Evolutionary conservation across 768 basidiomycete species (phyloP).

Genomic region (Boletus rubroflammeus): DNA sequence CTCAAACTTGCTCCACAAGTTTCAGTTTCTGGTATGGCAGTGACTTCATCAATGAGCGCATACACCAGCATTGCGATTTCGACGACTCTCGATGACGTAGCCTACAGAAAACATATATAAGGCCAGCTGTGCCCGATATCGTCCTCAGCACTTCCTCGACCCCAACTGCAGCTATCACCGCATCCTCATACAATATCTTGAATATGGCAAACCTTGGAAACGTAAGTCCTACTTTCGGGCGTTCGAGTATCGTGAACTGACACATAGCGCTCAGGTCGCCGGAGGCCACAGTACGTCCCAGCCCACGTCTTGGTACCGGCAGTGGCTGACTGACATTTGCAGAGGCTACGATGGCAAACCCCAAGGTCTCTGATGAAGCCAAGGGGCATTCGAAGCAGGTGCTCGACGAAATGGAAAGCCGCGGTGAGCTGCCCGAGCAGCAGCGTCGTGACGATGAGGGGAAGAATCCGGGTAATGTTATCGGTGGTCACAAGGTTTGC

Average conservation of each 20-base stretch:
- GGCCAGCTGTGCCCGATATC: neutral
- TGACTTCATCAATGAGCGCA: conserved; percentile 12
- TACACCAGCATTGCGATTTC: neutral
- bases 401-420: conserved; percentile 21
- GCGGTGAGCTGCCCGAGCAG: conserved; percentile 15
- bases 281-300: conserved; percentile 12
- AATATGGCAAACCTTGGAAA: conserved; percentile 20
- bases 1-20: no score
- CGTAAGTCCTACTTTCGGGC: conserved; percentile 1
- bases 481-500: conserved; percentile 21
- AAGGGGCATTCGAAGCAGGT: conserved; percentile 24
- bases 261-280: conserved; percentile 5
- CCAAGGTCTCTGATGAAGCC: conserved; percentile 20
- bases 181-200: neutral
- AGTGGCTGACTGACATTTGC: neutral
- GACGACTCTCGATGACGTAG: conserved; percentile 8
- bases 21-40: neutral
- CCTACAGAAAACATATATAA: conserved; percentile 10
- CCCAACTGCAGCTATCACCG: neutral
- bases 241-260: neutral
- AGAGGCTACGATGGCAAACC: conserved; percentile 28
- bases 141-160: neutral
- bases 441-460: conserved; percentile 1
- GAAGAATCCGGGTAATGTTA: conserved; percentile 17
- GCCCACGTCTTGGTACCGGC: neutral